A percentile compares a stretch with the other conserved stretches of the same genome.
Conservation (phyloP, 1,139 yeast genomes). For the Pichia sp. region DNA sequence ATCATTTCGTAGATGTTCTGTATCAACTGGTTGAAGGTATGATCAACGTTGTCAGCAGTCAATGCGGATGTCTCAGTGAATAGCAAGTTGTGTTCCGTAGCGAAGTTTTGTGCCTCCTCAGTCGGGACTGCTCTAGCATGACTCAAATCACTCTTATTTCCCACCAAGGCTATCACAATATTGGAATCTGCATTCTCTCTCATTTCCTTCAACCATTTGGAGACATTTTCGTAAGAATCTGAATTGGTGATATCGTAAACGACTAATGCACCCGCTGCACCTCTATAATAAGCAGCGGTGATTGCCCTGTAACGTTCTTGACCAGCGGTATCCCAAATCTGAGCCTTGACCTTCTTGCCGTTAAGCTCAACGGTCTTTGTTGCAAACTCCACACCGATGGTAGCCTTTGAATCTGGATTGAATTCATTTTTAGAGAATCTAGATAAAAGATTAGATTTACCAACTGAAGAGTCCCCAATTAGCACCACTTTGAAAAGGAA, state of each 20-base stretch:
- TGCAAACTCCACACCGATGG: slow-evolving; percentile 98
- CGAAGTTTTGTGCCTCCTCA: slow-evolving; percentile 94
- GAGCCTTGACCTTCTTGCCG: slow-evolving; percentile 93
- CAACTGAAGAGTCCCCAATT: slow-evolving; percentile 97
- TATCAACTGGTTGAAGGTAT: slow-evolving; percentile 86
- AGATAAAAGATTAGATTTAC: slow-evolving; percentile 88
- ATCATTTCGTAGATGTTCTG: slow-evolving; percentile 92
- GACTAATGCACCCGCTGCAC: slow-evolving; percentile 95
- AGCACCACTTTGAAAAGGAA: slow-evolving; percentile 90
- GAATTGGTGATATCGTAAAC: slow-evolving; percentile 95
- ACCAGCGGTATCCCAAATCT: slow-evolving; percentile 99
- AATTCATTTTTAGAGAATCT: slow-evolving; percentile 95
- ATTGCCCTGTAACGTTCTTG: slow-evolving; percentile 98
- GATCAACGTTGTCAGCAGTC: slow-evolving; percentile 90
- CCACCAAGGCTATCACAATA: slow-evolving; percentile 93
- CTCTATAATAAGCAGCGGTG: slow-evolving; percentile 95
- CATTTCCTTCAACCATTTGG: slow-evolving; percentile 92
- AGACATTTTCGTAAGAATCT: slow-evolving; percentile 86
- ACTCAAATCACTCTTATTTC: slow-evolving; percentile 92
- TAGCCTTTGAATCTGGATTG: slow-evolving; percentile 87
- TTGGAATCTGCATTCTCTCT: slow-evolving; percentile 97
- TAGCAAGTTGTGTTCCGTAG: slow-evolving; percentile 83
- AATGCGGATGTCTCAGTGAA: slow-evolving; percentile 98
- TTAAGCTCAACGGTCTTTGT: slow-evolving; percentile 93
- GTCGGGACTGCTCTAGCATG: slow-evolving; percentile 97